Percentiles rank a stretch among this genome's conserved stretches.
phyloP scores from a whole-genome alignment of 2,329 filamentous ascomycete genomes.

The Amylocarpus encephaloides region DNA sequence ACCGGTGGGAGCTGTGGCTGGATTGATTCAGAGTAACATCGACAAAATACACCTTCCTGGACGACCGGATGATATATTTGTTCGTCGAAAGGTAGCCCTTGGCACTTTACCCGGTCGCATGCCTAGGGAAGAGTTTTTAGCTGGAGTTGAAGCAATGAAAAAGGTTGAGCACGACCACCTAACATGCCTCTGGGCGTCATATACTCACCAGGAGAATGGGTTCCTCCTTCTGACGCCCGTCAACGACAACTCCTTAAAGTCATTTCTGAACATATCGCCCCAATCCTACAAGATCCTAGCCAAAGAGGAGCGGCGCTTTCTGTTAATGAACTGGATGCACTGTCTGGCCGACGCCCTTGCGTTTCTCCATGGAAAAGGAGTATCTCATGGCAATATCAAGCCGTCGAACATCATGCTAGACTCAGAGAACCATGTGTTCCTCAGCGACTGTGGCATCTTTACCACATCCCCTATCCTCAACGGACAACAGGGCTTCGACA shows the following conservation, averaged over 20 bases:
- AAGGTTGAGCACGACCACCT: constrained; percentile 61
- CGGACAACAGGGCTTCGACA: constrained; percentile 51
- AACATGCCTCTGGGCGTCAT: constrained; percentile 65
- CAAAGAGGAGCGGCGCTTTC: constrained; percentile 51
- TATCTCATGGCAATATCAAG: constrained; percentile 62
- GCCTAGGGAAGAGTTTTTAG: constrained; percentile 48
- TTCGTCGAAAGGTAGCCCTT: constrained; percentile 51
- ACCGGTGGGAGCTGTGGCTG: constrained; percentile 35
- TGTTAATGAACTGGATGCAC: constrained; percentile 68
- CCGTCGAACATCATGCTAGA: constrained; percentile 66
- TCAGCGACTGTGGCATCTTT: constrained; percentile 54
- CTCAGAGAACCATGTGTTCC: constrained; percentile 58
- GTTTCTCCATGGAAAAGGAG: constrained; percentile 58
- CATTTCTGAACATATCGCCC: constrained; percentile 59
- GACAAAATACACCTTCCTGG: constrained; percentile 60
- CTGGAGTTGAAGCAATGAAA: constrained; percentile 53
- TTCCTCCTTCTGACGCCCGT: constrained; percentile 63
- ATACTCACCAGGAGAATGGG: constrained; percentile 55
- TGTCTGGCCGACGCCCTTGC: constrained; percentile 63
- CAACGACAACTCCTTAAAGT: constrained; percentile 59
- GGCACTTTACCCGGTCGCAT: constrained; percentile 41
- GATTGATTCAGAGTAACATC: constrained; percentile 37
- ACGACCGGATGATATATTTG: constrained; percentile 49
- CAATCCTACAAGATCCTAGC: constrained; percentile 54
- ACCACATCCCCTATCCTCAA: constrained; percentile 37